Percentiles rank a stretch among this genome's conserved stretches.
Evolutionary conservation across 2,329 filamentous ascomycete species (phyloP).

Genomic region (Aquanectria penicillioides): DNA sequence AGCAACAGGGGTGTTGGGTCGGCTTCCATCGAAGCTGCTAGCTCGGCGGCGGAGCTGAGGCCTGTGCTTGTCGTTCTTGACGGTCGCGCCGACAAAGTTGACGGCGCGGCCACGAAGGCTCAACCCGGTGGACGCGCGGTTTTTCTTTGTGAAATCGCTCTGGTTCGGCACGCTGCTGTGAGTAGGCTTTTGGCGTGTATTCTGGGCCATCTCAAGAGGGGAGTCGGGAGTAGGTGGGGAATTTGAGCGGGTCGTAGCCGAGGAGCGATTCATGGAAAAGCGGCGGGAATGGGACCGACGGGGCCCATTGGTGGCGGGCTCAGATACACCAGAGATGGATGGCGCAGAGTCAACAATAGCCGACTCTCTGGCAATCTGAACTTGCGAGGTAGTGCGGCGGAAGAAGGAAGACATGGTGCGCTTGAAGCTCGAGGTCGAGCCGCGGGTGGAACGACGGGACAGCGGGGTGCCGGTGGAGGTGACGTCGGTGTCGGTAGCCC

Average conservation of each 20-base stretch:
- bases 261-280: constrained; percentile 59
- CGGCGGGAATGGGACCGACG: constrained; percentile 48
- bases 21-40: constrained; percentile 60
- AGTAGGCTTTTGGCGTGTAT: constrained; percentile 34
- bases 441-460: constrained; percentile 53
- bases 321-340: constrained; percentile 38
- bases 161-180: constrained; percentile 51
- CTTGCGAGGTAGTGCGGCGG: constrained; percentile 52
- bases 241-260: constrained; percentile 57
- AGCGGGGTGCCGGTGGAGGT: constrained; percentile 42
- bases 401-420: constrained; percentile 63
- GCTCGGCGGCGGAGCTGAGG: constrained; percentile 49
- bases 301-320: constrained; percentile 41
- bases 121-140: constrained; percentile 61
- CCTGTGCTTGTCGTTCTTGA: constrained; percentile 35
- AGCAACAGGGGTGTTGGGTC: constrained; percentile 37
- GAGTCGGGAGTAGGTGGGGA: constrained; percentile 62
- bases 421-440: constrained; percentile 56
- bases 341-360: constrained; percentile 37
- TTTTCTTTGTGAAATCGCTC: constrained; percentile 61
- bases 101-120: constrained; percentile 59
- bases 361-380: constrained; percentile 40
- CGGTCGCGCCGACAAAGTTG: constrained; percentile 54
- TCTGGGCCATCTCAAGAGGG: constrained; percentile 53
- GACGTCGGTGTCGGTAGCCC: constrained; percentile 37